Percentiles rank a stretch among this genome's conserved stretches.
Evolutionary conservation across 495 filamentous ascomycete species (phyloP).

Genomic region (Podospora comata): DNA sequence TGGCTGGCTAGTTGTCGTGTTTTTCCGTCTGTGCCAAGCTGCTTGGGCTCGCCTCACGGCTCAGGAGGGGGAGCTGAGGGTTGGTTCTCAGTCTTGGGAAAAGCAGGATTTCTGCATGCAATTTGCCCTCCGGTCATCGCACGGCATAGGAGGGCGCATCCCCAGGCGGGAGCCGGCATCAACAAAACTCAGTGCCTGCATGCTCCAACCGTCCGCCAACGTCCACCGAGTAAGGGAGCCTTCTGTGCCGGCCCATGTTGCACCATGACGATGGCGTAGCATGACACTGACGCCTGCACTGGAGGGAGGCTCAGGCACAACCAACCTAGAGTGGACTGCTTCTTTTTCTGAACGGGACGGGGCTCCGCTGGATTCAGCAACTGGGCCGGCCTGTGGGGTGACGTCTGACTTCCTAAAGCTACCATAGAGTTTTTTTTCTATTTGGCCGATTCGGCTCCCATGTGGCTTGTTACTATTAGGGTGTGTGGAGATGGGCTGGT

Average conservation of each 20-base stretch:
- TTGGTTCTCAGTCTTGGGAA: neutral
- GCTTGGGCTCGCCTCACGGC: neutral
- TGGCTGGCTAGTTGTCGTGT: neutral
- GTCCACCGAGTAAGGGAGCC: neutral
- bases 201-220: neutral
- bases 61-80: neutral
- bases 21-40: neutral
- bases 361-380: neutral
- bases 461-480: neutral
- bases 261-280: neutral
- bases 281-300: neutral
- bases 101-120: conserved; percentile 9
- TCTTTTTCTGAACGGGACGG: neutral
- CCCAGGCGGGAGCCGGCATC: neutral
- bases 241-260: neutral
- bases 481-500: neutral
- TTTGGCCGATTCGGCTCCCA: neutral
- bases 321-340: neutral
- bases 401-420: neutral
- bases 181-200: neutral
- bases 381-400: neutral
- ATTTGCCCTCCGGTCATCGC: neutral
- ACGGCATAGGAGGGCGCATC: neutral
- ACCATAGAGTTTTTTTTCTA: neutral
- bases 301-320: neutral